Evolutionary conservation across 495 filamentous ascomycete genomes (phyloP), one percentile per base, ranked within the genome.

Genomic region (Symbiotaphrina buchneri): DNA sequence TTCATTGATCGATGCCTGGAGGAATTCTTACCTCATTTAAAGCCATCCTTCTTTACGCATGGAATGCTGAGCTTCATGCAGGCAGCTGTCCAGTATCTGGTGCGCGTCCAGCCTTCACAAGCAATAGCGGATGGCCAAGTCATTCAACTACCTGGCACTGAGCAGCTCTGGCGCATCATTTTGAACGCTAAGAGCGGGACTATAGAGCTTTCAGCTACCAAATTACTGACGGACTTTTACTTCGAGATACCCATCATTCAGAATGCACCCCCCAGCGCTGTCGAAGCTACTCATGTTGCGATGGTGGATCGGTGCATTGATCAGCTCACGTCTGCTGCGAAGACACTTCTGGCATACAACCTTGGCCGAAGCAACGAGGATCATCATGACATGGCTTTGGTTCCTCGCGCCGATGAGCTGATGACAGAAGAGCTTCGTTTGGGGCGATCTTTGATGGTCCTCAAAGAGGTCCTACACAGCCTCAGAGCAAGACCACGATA

Each of bases 161-260:
- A 87, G 31, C 61, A 79, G 25, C 55, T 94, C 28, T 95, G 85
- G 85, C 67, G 64, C 10, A 69, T 92, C 42, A 70, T 85, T 11
- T 45, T 93, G 28, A 69, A 61, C 13, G 71, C 78, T 8, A 69
- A 68, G 3, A 54, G 59, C n/a, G 60, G 63, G 27, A 71, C 65
- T 0, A 71, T 90, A 28, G 81, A 80, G 38, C 51, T 59, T 4
- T 50, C 61, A 27, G 72, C 76, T 3, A 84, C 74, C 16, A 53
- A 55, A 21, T 62, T 67, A 13, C 64, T 92, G 6, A 79, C 83
- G 21, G 58, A 70, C 18, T 56, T 77, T n/a, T 91, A 84, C 39
- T 47, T 93, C 10, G 69, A 74, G 31, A 52, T 62, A 22, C 38
- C 30, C 4, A 45, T 56, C 11, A 53, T 58, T 16, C 41, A 44